These are phyloP conservation scores for Chaetoceros tenuissimus DNA, from an alignment of 108 stramenopile genomes.

Conservation along the genomic window DNA sequence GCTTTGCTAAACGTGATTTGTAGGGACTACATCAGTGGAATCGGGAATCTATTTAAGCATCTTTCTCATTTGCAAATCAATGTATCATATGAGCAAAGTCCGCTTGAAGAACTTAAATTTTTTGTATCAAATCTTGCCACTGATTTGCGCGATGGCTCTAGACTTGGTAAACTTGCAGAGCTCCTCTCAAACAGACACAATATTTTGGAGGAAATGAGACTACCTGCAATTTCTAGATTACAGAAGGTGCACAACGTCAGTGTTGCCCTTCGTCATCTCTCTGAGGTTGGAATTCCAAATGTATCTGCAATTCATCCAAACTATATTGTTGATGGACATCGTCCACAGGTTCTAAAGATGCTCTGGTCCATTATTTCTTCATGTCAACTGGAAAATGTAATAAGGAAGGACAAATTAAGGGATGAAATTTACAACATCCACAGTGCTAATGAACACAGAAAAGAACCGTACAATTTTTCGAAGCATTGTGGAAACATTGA, in stretches of 20 bases:
- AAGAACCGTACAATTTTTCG: background rate
- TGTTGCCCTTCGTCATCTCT: slow-evolving; percentile 42
- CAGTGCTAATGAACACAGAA: slow-evolving; percentile 8
- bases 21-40: slow-evolving; percentile 62
- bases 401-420: slow-evolving; percentile 23
- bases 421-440: slow-evolving; percentile 49
- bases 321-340: slow-evolving; percentile 80
- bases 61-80: slow-evolving; percentile 62
- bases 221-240: slow-evolving; percentile 83
- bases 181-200: slow-evolving; percentile 33
- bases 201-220: slow-evolving; percentile 48
- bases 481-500: background rate
- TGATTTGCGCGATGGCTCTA: slow-evolving; percentile 92
- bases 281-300: slow-evolving; percentile 35
- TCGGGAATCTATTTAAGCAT: slow-evolving; percentile 87
- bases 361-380: slow-evolving; percentile 64
- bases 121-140: slow-evolving; percentile 64
- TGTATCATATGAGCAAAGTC: slow-evolving; percentile 70
- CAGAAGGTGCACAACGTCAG: slow-evolving; percentile 91
- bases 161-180: slow-evolving; percentile 76
- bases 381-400: slow-evolving; percentile 34
- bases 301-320: slow-evolving; percentile 53
- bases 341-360: slow-evolving; percentile 72
- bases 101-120: slow-evolving; percentile 89
- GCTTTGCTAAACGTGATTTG: slow-evolving; percentile 74